phyloP scores from a whole-genome alignment of 2,329 filamentous ascomycete genomes.

The Peltaster fructicola region DNA sequence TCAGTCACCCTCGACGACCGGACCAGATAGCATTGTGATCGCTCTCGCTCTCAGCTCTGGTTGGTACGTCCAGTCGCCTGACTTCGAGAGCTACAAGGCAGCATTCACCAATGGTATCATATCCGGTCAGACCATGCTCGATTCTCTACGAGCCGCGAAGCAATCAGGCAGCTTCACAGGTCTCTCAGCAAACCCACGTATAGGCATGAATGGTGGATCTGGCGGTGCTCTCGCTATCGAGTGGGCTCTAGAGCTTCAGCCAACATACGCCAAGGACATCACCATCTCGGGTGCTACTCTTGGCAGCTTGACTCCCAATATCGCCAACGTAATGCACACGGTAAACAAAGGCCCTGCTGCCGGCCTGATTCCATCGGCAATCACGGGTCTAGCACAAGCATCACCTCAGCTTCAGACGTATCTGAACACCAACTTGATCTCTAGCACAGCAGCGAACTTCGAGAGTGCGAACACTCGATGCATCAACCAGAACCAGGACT shows the following conservation, averaged over 20 bases:
- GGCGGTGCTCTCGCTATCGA: conserved; percentile 36
- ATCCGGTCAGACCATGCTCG: conserved; percentile 27
- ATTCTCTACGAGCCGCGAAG: conserved; percentile 28
- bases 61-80: conserved; percentile 32
- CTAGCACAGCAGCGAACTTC: too few species aligned
- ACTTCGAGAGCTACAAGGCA: conserved; percentile 26
- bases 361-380: conserved; percentile 18
- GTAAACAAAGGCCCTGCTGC: conserved; percentile 15
- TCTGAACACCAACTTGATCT: too few species aligned
- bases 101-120: conserved; percentile 25
- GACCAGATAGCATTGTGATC: too few species aligned
- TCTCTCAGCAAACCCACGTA: conserved; percentile 12
- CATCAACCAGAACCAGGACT: too few species aligned
- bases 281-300: conserved; percentile 31
- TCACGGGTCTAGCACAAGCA: conserved; percentile 20
- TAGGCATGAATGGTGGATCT: conserved; percentile 37
- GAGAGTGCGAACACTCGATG: too few species aligned
- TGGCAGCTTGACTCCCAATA: conserved; percentile 30
- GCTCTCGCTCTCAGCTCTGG: conserved; percentile 27
- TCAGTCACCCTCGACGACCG: too few species aligned
- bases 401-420: too few species aligned
- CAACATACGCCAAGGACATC: conserved; percentile 36
- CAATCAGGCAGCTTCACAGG: too few species aligned
- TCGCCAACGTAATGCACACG: conserved; percentile 20
- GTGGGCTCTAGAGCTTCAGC: conserved; percentile 35